Evolutionary conservation across 129 eudicot genomes (phyloP).

Genomic region (Rutidosis leptorrhynchoides): DNA sequence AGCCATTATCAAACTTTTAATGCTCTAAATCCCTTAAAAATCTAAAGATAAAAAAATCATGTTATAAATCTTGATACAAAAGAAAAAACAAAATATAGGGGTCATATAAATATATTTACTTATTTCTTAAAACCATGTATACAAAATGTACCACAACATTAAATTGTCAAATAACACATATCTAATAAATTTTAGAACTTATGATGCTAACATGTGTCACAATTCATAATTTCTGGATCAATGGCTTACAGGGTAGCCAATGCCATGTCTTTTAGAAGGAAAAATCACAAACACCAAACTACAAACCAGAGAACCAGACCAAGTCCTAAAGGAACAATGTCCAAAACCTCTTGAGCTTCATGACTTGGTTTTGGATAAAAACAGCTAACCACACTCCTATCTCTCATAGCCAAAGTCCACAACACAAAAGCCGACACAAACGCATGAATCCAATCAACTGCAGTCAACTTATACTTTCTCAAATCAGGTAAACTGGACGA

Average conservation of each 20-base stretch:
- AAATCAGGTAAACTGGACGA: conserved; percentile 42
- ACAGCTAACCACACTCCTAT: conserved; percentile 60
- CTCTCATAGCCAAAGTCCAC: conserved; percentile 57
- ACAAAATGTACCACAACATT: background rate
- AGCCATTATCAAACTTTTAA: background rate
- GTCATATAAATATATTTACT: background rate
- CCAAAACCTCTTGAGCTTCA: conserved; percentile 52
- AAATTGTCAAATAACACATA: background rate
- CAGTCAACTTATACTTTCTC: conserved; percentile 42
- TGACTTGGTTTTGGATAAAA: conserved; percentile 64
- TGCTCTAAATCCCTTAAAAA: background rate
- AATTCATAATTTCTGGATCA: background rate
- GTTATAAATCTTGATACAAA: background rate
- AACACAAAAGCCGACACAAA: conserved; percentile 65
- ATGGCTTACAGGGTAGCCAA: conserved; percentile 75
- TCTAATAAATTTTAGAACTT: background rate
- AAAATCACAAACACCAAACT: conserved; percentile 72
- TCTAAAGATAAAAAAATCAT: background rate
- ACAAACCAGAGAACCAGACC: conserved; percentile 61
- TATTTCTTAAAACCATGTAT: conserved; percentile 18
- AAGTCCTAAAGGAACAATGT: conserved; percentile 66
- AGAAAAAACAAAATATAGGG: background rate
- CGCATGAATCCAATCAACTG: conserved; percentile 68
- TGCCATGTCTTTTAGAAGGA: conserved; percentile 79
- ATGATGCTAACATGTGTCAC: background rate